Conservation (phyloP, 192 early-diverging fungal genomes). For the Coemansia sp. region DNA sequence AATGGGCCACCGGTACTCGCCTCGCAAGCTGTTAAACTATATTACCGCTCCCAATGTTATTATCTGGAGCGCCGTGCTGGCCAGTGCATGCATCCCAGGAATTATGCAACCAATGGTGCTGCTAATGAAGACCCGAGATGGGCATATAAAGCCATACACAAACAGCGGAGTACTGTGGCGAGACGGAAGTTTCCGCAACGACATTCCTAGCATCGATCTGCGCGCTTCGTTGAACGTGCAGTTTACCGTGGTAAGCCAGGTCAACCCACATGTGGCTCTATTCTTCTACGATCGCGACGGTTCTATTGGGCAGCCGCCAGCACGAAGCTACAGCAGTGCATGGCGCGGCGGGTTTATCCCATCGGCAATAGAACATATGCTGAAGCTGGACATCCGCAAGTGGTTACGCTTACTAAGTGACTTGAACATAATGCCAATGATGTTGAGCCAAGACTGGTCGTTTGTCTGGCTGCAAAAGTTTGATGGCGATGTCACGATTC, state of each 20-base stretch:
- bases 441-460: slow-evolving; percentile 78
- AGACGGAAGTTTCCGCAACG: slow-evolving; percentile 84
- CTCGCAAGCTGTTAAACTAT: slow-evolving; percentile 85
- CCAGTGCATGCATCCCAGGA: slow-evolving; percentile 81
- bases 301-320: slow-evolving; percentile 68
- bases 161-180: slow-evolving; percentile 73
- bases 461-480: slow-evolving; percentile 86
- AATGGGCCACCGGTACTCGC: slow-evolving; percentile 61
- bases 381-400: slow-evolving; percentile 84
- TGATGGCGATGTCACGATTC: slow-evolving; percentile 85
- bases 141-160: slow-evolving; percentile 69
- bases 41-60: slow-evolving; percentile 82
- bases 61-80: slow-evolving; percentile 84
- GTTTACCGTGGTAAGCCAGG: slow-evolving; percentile 81
- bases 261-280: slow-evolving; percentile 84
- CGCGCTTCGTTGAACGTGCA: slow-evolving; percentile 81
- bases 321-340: slow-evolving; percentile 64
- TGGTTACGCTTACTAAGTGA: slow-evolving; percentile 81
- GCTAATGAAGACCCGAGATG: slow-evolving; percentile 69
- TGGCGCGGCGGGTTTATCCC: slow-evolving; percentile 91
- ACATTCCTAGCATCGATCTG: slow-evolving; percentile 75
- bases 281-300: slow-evolving; percentile 87
- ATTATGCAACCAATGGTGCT: slow-evolving; percentile 81
- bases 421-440: slow-evolving; percentile 71
- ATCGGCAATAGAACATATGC: slow-evolving; percentile 72